These are phyloP conservation scores for Phyllosticta paracitricarpa DNA, from an alignment of 2,329 filamentous ascomycete species.

Conservation along the genomic window DNA sequence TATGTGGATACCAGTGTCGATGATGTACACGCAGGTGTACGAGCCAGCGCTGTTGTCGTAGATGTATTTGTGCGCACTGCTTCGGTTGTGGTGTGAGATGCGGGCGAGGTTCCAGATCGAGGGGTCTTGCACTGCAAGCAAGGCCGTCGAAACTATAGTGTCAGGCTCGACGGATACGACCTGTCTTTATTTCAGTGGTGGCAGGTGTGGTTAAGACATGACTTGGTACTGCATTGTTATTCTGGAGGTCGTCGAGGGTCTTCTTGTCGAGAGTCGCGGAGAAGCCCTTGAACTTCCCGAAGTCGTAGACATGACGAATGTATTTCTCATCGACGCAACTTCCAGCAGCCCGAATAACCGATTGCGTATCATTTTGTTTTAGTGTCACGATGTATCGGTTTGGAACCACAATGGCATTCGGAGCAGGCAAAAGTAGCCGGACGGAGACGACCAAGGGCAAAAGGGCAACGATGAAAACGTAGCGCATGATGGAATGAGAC, in stretches of 20 bases:
- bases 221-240: background rate
- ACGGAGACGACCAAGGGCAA: conserved; percentile 26
- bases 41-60: conserved; percentile 85
- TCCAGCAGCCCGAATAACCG: conserved; percentile 14
- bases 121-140: conserved; percentile 65
- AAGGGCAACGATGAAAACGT: conserved; percentile 25
- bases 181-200: conserved; percentile 38
- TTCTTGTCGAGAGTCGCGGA: conserved; percentile 25
- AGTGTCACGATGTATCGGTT: conserved; percentile 39
- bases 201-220: background rate
- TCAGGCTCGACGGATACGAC: conserved; percentile 95
- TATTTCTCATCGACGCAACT: conserved; percentile 13
- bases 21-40: conserved; percentile 38
- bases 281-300: conserved; percentile 31
- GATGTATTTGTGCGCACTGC: conserved; percentile 96
- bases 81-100: conserved; percentile 83
- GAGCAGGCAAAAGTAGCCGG: conserved; percentile 29
- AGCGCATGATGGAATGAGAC: conserved; percentile 28
- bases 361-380: conserved; percentile 26
- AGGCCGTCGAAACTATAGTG: conserved; percentile 68
- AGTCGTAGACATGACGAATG: conserved; percentile 26
- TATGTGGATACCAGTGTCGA: conserved; percentile 40
- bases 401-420: conserved; percentile 25
- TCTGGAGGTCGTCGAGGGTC: conserved; percentile 19
- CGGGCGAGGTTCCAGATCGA: conserved; percentile 96